Base-by-base conservation (phyloP, 305 asterid species). In the Nicotiana rustica region DNA sequence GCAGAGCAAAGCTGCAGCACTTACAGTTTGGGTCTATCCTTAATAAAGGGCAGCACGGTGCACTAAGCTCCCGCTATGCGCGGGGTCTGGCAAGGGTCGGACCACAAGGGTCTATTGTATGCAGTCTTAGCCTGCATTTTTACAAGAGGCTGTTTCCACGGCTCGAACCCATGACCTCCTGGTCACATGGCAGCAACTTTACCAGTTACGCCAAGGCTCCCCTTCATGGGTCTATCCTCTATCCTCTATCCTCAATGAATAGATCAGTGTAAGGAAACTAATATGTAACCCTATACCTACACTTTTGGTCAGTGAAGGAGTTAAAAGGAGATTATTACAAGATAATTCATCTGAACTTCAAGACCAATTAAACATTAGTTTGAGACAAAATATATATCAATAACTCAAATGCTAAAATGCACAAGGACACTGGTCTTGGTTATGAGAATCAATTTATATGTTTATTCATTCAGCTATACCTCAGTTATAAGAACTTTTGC, bases 401-500 rank as follows among this genome's bases (percentile, higher is more conserved):
- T 18, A 38, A 70, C 4, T 44, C 14, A 10, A 38, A 70, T 70
- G 36, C 57, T 3, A 0, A 38, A 69, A 69, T 29, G 9, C 17
- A n/a, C 31, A 38, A 68, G 17, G 31, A 38, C 77, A 68, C 9
- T 68, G 76, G 17, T 44, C 18, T 41, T 71, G 78, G 38, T 6
- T 71, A 71, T 21, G 21, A 59, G 2, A 4, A 47, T 21, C 1
- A 13, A 47, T 3, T 71, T 1, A 21, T 41, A 18, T 71, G 38
- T 10, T 73, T 13, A 49, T 25, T 18, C 14, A 47, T 47, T 2
- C 21, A 73, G 41, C n/a, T 67, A 88, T 91, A 96, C 99, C 88
- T 94, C 99, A 79, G 97, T 93, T 84, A 96, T 93, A 82, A 96
- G 98, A 86, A 96, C 83, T 88, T 96, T 96, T 80, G 99, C 98